These are phyloP conservation scores for Pichia sporocuriosa DNA, from an alignment of 805 yeast species.

Conservation along the genomic window DNA sequence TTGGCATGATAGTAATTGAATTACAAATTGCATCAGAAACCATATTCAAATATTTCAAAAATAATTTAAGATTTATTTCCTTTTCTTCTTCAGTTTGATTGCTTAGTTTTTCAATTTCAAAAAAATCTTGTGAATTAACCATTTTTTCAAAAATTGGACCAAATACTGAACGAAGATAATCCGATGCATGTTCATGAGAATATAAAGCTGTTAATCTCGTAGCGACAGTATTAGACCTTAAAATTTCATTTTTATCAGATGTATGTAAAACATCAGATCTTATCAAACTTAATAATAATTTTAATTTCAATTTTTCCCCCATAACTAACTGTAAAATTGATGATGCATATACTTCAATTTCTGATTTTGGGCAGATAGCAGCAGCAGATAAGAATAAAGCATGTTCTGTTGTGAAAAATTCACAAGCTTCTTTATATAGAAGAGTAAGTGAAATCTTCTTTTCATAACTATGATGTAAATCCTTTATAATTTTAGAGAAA, in stretches of 20 bases:
- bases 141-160: constrained; percentile 52
- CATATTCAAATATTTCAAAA: constrained; percentile 48
- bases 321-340: constrained; percentile 53
- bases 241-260: constrained; percentile 59
- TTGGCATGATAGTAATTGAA: constrained; percentile 56
- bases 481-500: constrained; percentile 54
- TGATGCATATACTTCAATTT: constrained; percentile 64
- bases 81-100: constrained; percentile 32
- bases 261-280: constrained; percentile 57
- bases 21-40: constrained; percentile 53
- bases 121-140: constrained; percentile 39
- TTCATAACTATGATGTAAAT: constrained; percentile 19
- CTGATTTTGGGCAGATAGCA: constrained; percentile 56
- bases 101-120: constrained; percentile 42
- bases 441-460: constrained; percentile 8
- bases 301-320: constrained; percentile 30
- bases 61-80: constrained; percentile 37
- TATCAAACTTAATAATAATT: constrained; percentile 48
- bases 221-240: constrained; percentile 77
- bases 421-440: constrained; percentile 11
- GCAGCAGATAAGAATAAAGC: constrained; percentile 47
- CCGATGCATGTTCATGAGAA: constrained; percentile 59
- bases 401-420: constrained; percentile 27
- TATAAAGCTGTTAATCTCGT: constrained; percentile 68
- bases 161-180: constrained; percentile 47